These are phyloP conservation scores for Herpetospermum pedunculosum DNA, from an alignment of 306 rosid genomes.

Conservation along the genomic window DNA sequence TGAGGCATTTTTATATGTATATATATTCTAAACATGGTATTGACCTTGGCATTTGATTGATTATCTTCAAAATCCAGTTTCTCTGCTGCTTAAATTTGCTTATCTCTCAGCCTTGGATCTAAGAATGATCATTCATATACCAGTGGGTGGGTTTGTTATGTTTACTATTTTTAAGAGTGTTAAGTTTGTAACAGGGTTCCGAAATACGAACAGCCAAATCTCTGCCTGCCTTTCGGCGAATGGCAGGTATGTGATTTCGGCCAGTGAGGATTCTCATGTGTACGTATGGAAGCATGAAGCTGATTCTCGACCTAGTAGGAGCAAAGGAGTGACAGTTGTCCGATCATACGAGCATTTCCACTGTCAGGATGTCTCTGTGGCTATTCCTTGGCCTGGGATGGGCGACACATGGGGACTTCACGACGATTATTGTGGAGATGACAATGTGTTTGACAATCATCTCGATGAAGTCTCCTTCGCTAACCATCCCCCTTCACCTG, in stretches of 20 bases:
- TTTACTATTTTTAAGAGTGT: not conserved
- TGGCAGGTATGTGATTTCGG: conserved; percentile 75
- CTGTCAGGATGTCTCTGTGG: conserved; percentile 83
- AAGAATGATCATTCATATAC: not conserved
- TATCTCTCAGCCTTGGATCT: not conserved
- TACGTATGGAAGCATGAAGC: conserved; percentile 95
- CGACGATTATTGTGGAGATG: conserved; percentile 26
- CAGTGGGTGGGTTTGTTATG: not conserved
- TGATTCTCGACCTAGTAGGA: conserved; percentile 74
- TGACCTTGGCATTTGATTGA: not conserved
- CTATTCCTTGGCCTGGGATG: conserved; percentile 90
- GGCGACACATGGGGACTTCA: conserved; percentile 57
- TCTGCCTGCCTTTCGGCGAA: conserved; percentile 73
- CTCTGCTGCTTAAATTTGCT: not conserved
- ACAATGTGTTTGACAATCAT: conserved; percentile 37
- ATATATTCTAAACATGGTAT: not conserved
- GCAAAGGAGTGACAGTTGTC: conserved; percentile 56
- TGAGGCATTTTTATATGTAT: not conserved
- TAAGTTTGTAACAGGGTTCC: conserved; percentile 58
- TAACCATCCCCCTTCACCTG: conserved; percentile 95
- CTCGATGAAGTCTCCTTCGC: conserved; percentile 47
- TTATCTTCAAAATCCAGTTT: not conserved
- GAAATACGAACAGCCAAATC: conserved; percentile 71
- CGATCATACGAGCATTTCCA: conserved; percentile 82
- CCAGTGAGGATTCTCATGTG: conserved; percentile 93